Evolutionary conservation across 1,139 yeast species (phyloP).

Genomic region (Yamadazyma membranifaciens): DNA sequence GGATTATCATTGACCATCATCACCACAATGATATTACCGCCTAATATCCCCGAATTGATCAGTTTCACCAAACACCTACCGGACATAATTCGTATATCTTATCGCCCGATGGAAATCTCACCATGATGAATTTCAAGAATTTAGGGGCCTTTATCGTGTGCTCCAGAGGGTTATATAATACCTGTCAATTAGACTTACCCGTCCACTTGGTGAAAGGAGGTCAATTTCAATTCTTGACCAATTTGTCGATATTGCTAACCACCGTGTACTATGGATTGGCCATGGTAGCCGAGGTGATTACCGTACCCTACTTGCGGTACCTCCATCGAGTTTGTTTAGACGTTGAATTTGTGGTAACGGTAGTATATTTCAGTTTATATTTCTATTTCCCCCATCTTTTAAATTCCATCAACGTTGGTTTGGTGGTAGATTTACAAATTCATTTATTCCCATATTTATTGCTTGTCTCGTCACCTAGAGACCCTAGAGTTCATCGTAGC

Average conservation of each 20-base stretch:
- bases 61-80: no score
- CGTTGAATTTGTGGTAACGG: constrained; percentile 23
- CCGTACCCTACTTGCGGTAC: constrained; percentile 1
- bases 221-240: constrained; percentile 24
- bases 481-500: not conserved
- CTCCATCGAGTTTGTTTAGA: constrained; percentile 16
- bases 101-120: no score
- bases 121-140: no score
- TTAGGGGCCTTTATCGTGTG: constrained; percentile 1
- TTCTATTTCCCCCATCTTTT: constrained; percentile 19
- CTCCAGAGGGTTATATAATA: constrained; percentile 9
- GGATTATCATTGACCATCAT: no score
- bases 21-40: no score
- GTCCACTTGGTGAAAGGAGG: constrained; percentile 19
- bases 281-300: not conserved
- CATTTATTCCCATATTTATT: constrained; percentile 24
- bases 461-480: constrained; percentile 1
- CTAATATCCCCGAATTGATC: no score
- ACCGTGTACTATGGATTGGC: constrained; percentile 9
- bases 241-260: constrained; percentile 17
- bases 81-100: no score
- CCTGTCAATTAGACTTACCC: constrained; percentile 18
- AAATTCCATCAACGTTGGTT: constrained; percentile 19
- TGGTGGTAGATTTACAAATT: constrained; percentile 20
- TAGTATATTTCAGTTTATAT: constrained; percentile 22